Percentiles rank a stretch among this genome's conserved stretches.
phyloP scores from a whole-genome alignment of 1,284 basidiomycete species.

The Heterobasidion irregulare region DNA sequence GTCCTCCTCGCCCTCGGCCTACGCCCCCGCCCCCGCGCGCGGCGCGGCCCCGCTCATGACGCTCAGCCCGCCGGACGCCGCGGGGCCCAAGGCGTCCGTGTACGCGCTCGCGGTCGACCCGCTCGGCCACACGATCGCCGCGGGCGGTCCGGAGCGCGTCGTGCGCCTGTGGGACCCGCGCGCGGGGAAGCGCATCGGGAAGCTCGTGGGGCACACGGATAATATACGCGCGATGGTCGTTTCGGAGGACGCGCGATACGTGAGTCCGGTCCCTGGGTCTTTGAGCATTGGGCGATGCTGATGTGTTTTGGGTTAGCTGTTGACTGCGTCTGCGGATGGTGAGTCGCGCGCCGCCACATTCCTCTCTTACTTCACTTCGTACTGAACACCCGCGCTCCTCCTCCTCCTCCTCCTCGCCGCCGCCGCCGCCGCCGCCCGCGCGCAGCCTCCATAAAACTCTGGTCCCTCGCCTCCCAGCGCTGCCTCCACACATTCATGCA shows the following conservation, averaged over 20 bases:
- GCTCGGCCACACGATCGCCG: slow-evolving; percentile 75
- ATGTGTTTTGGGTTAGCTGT: slow-evolving; percentile 40
- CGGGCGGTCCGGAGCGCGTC: slow-evolving; percentile 87
- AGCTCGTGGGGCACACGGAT: slow-evolving; percentile 92
- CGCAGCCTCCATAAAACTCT: slow-evolving; percentile 80
- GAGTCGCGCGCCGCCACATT: slow-evolving; percentile 14
- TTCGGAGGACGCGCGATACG: slow-evolving; percentile 85
- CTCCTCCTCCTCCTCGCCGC: too few relatives aligned
- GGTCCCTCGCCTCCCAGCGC: slow-evolving; percentile 84
- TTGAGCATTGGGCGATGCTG: too few relatives aligned
- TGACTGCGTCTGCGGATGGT: slow-evolving; percentile 88
- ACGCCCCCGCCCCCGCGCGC: slow-evolving; percentile 14
- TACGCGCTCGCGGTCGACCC: slow-evolving; percentile 78
- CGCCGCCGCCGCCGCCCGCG: too few relatives aligned
- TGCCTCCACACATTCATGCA: slow-evolving; percentile 96
- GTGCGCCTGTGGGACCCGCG: slow-evolving; percentile 93
- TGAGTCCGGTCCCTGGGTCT: too few relatives aligned
- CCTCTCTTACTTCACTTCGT: slow-evolving; percentile 1
- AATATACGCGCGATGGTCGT: slow-evolving; percentile 88
- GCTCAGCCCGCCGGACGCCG: slow-evolving; percentile 50
- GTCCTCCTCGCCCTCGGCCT: neutral
- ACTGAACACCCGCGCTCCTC: too few relatives aligned
- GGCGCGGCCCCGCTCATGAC: slow-evolving; percentile 31
- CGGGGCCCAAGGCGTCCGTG: slow-evolving; percentile 66
- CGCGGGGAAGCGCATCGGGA: slow-evolving; percentile 61